Conservation (phyloP, 352 stramenopile genomes). For the Paralagenidium karlingii region DNA sequence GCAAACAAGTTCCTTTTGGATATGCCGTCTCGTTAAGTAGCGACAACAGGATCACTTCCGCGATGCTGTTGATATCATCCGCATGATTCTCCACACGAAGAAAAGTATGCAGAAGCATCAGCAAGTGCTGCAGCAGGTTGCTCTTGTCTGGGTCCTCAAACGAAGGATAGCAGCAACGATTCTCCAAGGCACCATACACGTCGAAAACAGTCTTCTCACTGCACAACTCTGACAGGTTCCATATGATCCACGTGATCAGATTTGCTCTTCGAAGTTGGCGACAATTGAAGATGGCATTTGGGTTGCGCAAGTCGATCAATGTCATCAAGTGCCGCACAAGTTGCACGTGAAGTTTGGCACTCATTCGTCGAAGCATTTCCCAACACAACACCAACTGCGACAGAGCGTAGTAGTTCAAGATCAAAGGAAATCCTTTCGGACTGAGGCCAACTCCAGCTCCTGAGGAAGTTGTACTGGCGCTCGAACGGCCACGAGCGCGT, state of each 20-base stretch:
- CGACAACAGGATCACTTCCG: slow-evolving; percentile 36
- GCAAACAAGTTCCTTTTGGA: slow-evolving; percentile 12
- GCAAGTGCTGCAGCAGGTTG: slow-evolving; percentile 27
- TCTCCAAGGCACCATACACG: slow-evolving; percentile 11
- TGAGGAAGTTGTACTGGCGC: slow-evolving; percentile 1
- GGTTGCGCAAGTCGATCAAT: slow-evolving; percentile 32
- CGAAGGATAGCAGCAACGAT: slow-evolving; percentile 36
- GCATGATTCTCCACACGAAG: slow-evolving; percentile 44
- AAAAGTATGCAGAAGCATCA: slow-evolving; percentile 27
- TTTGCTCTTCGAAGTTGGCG: slow-evolving; percentile 41
- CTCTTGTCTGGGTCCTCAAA: slow-evolving; percentile 21
- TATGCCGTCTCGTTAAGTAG: slow-evolving; percentile 20
- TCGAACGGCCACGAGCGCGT: not conserved
- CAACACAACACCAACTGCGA: slow-evolving; percentile 35
- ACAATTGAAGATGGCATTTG: slow-evolving; percentile 68
- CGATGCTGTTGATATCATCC: slow-evolving; percentile 26
- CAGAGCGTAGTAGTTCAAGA: slow-evolving; percentile 41
- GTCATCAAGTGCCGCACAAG: slow-evolving; percentile 30
- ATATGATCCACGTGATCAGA: slow-evolving; percentile 39
- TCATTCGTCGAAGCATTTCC: slow-evolving; percentile 24
- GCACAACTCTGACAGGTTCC: slow-evolving; percentile 38
- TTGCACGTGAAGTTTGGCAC: slow-evolving; percentile 28
- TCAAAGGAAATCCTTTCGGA: slow-evolving; percentile 8
- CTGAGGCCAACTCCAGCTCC: slow-evolving; percentile 1
- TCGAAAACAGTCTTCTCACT: slow-evolving; percentile 22